Percentiles rank a stretch among this genome's conserved stretches.
Evolutionary conservation across 805 yeast species (phyloP).

Genomic region (Zygosaccharomyces gambellarensis): DNA sequence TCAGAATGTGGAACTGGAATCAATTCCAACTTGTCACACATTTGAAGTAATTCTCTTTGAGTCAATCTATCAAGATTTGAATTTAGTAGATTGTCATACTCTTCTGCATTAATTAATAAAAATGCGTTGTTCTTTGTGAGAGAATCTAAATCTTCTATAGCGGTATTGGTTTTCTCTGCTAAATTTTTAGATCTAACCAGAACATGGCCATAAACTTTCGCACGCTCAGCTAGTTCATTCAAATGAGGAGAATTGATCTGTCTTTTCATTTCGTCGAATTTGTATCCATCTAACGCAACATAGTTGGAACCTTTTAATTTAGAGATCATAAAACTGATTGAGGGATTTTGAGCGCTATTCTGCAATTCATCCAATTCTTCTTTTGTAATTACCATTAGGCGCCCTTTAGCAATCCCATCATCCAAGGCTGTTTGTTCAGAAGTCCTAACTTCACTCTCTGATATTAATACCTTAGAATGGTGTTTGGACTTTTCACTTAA

Average conservation of each 20-base stretch:
- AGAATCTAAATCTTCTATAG: slow-evolving; percentile 1
- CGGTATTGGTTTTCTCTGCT: background rate
- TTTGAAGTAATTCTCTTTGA: slow-evolving; percentile 20
- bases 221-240: slow-evolving; percentile 16
- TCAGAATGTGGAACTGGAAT: slow-evolving; percentile 23
- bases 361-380: slow-evolving; percentile 25
- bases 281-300: slow-evolving; percentile 14
- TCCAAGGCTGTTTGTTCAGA: slow-evolving; percentile 5
- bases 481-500: slow-evolving; percentile 6
- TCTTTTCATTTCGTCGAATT: slow-evolving; percentile 7
- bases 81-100: slow-evolving; percentile 8
- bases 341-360: slow-evolving; percentile 21
- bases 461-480: slow-evolving; percentile 3
- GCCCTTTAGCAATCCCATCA: slow-evolving; percentile 4
- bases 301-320: slow-evolving; percentile 19
- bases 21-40: slow-evolving; percentile 20
- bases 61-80: slow-evolving; percentile 9
- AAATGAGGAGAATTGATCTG: slow-evolving; percentile 13
- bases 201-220: slow-evolving; percentile 7
- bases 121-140: slow-evolving; percentile 4
- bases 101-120: slow-evolving; percentile 10
- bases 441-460: background rate
- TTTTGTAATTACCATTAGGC: slow-evolving; percentile 1
- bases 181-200: slow-evolving; percentile 5
- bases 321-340: slow-evolving; percentile 13